phyloP scores from a whole-genome alignment of 805 yeast species.

The Candida tallmaniae region DNA sequence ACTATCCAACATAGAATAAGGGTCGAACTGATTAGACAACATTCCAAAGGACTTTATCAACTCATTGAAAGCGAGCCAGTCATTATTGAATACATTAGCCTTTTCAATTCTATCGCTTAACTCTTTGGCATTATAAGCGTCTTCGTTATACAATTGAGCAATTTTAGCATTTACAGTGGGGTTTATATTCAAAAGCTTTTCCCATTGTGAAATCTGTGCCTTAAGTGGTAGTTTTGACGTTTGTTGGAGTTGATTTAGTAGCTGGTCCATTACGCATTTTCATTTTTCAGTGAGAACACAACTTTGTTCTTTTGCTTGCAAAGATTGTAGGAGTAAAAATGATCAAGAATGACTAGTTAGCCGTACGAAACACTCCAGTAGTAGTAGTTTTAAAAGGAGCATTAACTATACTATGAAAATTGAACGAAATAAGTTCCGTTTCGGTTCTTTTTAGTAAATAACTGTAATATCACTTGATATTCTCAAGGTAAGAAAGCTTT shows the following conservation, averaged over 20 bases:
- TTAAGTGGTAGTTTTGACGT: slow-evolving; percentile 5
- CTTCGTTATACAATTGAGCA: slow-evolving; percentile 5
- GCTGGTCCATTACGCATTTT: slow-evolving; percentile 7
- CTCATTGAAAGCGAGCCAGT: slow-evolving; percentile 44
- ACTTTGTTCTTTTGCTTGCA: too few species aligned
- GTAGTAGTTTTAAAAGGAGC: too few species aligned
- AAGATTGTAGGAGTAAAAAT: too few species aligned
- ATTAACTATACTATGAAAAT: too few species aligned
- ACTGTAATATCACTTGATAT: too few species aligned
- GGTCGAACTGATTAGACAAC: slow-evolving; percentile 48
- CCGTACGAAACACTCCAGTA: too few species aligned
- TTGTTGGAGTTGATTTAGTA: slow-evolving; percentile 7
- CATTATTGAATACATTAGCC: slow-evolving; percentile 2
- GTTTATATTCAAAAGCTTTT: slow-evolving; percentile 12
- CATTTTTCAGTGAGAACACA: too few species aligned
- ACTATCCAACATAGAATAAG: slow-evolving; percentile 47
- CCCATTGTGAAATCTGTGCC: slow-evolving; percentile 6
- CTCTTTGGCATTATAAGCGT: neutral
- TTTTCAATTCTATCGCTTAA: slow-evolving; percentile 4
- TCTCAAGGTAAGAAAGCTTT: too few species aligned
- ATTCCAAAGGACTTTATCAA: slow-evolving; percentile 42
- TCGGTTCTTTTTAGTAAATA: too few species aligned
- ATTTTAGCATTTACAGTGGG: slow-evolving; percentile 8
- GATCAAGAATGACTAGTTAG: too few species aligned
- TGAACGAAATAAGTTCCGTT: too few species aligned